Base-by-base conservation (phyloP, 345 rosid genomes). In the Syzygium aromaticum region DNA sequence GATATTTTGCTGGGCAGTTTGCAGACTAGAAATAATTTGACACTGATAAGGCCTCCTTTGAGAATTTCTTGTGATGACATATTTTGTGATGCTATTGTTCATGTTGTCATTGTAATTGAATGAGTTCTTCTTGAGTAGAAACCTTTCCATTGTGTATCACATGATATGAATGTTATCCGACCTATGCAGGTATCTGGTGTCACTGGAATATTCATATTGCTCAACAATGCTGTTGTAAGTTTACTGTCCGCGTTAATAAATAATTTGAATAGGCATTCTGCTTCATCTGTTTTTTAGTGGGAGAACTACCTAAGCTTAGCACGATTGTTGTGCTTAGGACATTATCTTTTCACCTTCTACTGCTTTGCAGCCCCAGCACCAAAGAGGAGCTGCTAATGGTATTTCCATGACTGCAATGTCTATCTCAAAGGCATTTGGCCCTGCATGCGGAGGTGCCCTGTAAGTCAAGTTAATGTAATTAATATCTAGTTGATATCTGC, bases 381-480 rank as follows among this genome's bases (percentile, higher is more conserved):
- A 92, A 84, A 92, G 95, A 88, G 95, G 92, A 43, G 94, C 96
- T 33, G 96, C 95, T 38, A 94, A 94, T 88, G 96, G 95, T 90
- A 91, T 94, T 86, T 89, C 96, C 9, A 88, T 93, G 90, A 93
- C 96, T 54, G 94, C 93, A 54, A 94, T 94, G 95, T 94, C 96
- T 77, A 85, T 94, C 88, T 94, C 93, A 91, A 94, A 94, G 89
- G 93, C 96, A 84, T 88, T 92, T 40, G 96, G 96, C 59, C 96
- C 96, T 25, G 96, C 95, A 7, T 94, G 96, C 78, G 96, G 94
- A 86, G 96, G 96, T 87, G 92, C 92, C 38, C 90, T 94, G 96
- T 94, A 90, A 93, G 96, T 92, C 83, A 23, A 51, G 30, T 82
- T 19, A 67, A 46, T 84, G 40, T 52, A 52, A 40, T 9, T 23